Base-by-base conservation (phyloP, 1,284 basidiomycete species). In the Melampsora americana region DNA sequence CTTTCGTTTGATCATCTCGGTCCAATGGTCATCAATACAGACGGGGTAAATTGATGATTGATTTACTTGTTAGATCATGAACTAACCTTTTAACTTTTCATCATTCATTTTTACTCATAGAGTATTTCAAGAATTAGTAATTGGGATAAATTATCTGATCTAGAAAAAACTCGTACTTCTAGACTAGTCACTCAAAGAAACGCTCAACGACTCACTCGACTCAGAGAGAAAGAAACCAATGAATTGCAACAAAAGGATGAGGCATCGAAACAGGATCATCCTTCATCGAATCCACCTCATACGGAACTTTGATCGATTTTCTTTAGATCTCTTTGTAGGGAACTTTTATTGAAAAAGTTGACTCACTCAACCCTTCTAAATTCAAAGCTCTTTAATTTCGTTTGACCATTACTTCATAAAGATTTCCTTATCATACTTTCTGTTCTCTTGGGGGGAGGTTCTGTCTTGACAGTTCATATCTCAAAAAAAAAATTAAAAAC, bases 21-120 rank as follows among this genome's bases (percentile, higher is more conserved):
- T 42, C 72, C 72, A 16, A 68, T 75, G 66, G 72, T 75, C 7
- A 67, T 75, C n/a, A 75, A 75, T n/a, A 75, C 62, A n/a, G 72
- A 75, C 39, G 72, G 72, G 53, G 72, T 75, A 59, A 35, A 48
- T 44, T 67, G 14, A 16, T 16, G 20, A 32, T 62, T 39, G 6
- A 56, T 12, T 23, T 56, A 14, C 3, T 20, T 53, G n/a, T 56
- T 14, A 56, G 9, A 56, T 16, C 6, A 3, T 20, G 1, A 62
- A 62, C n/a, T 30, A 62, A 30, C 23, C 9, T 14, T 62, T 32
- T 20, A 7, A 30, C 32, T 62, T 62, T 35, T 62, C 32, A 32
- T 16, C 7, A 11, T 26, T 62, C 30, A 12, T 42, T 42, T 35
- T 28, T 50, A 11, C 9, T n/a, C n/a, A 16, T 23, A 75, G 72